phyloP scores from a whole-genome alignment of 345 rosid species.

The Eutrema yunnanense region DNA sequence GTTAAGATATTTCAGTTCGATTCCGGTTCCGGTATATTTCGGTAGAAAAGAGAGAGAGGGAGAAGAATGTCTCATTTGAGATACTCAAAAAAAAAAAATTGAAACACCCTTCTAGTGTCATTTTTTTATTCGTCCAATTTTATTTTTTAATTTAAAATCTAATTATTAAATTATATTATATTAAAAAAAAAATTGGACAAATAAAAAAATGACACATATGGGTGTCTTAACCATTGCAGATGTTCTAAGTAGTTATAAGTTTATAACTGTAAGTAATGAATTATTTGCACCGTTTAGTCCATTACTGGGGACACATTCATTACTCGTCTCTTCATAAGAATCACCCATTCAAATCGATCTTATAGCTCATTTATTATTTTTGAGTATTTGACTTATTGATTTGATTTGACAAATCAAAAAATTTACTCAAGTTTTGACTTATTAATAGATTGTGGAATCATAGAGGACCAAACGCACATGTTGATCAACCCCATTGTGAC shows the following conservation, averaged over 20 bases:
- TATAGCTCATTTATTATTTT: neutral
- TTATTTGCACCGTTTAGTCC: neutral
- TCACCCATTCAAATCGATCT: neutral
- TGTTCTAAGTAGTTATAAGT: neutral
- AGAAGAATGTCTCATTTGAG: too few relatives aligned
- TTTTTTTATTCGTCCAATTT: too few relatives aligned
- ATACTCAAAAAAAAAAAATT: too few relatives aligned
- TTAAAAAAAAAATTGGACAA: too few relatives aligned
- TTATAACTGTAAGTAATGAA: neutral
- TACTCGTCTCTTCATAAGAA: neutral
- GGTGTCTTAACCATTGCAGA: too few relatives aligned
- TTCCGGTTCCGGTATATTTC: too few relatives aligned
- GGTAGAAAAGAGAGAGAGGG: too few relatives aligned
- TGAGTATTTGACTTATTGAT: neutral
- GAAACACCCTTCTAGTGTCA: too few relatives aligned
- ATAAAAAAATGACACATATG: too few relatives aligned
- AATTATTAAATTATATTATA: too few relatives aligned
- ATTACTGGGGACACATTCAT: neutral
- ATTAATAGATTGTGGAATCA: slow-evolving; percentile 3
- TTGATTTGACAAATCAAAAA: neutral
- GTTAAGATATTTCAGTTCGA: too few relatives aligned
- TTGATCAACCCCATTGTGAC: neutral
- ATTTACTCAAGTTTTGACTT: neutral
- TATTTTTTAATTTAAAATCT: too few relatives aligned
- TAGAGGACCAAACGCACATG: slow-evolving; percentile 11